These are phyloP conservation scores for Vigna radiata DNA, from an alignment of 306 rosid genomes.

Conservation along the genomic window DNA sequence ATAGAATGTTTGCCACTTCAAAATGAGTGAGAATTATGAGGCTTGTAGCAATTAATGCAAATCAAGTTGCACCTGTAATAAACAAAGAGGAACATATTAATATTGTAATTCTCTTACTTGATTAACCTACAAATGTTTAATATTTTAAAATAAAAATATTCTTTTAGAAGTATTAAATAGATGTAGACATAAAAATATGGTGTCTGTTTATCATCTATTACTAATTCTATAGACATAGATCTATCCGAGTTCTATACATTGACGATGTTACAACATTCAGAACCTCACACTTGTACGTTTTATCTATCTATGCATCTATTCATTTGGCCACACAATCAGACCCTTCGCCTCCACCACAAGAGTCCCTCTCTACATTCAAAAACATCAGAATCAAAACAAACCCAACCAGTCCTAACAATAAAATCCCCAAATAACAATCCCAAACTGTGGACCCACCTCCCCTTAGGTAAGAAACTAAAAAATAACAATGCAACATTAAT, in stretches of 20 bases:
- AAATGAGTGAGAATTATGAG: conserved; percentile 14
- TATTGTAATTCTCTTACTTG: too few species aligned
- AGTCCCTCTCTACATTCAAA: conserved; percentile 34
- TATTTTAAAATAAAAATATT: too few species aligned
- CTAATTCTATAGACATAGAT: conserved; percentile 18
- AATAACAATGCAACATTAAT: conserved; percentile 9
- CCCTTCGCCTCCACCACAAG: conserved; percentile 34
- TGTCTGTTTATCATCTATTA: background rate
- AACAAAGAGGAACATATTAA: background rate
- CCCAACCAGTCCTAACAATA: background rate
- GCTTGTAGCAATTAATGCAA: conserved; percentile 40
- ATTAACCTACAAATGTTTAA: too few species aligned
- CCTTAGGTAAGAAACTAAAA: conserved; percentile 31
- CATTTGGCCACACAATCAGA: conserved; percentile 32
- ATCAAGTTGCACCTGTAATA: conserved; percentile 22
- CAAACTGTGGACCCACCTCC: background rate
- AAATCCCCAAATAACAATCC: background rate
- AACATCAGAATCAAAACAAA: conserved; percentile 7
- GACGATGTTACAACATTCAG: conserved; percentile 23
- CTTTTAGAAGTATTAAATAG: too few species aligned
- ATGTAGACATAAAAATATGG: too few species aligned
- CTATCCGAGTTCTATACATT: conserved; percentile 5
- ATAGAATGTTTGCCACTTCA: conserved; percentile 9
- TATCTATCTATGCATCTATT: conserved; percentile 38
- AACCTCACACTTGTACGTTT: conserved; percentile 38